phyloP scores from a whole-genome alignment of 148 eudicot genomes.

The Fagopyrum esculentum region DNA sequence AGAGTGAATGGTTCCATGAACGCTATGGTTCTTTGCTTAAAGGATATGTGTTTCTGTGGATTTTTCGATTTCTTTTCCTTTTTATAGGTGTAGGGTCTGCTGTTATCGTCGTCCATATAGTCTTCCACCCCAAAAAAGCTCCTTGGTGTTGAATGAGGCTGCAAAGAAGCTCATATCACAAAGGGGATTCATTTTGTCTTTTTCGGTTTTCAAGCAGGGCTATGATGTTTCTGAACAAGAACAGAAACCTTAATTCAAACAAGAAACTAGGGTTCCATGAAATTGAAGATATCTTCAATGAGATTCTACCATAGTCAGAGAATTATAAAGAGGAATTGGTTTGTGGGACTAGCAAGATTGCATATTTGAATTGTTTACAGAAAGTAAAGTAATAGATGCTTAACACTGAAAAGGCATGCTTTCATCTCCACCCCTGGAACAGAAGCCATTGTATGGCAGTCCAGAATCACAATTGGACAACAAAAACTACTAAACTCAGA shows the following conservation, averaged over 20 bases:
- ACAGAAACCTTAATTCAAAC: too few species aligned
- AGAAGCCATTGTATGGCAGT: not conserved
- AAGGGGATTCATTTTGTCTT: too few species aligned
- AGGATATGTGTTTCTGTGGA: slow-evolving; percentile 77
- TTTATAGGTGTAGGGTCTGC: slow-evolving; percentile 87
- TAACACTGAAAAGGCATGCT: not conserved
- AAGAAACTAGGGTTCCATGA: too few species aligned
- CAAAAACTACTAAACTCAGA: not conserved
- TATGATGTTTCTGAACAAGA: too few species aligned
- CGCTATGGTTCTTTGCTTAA: slow-evolving; percentile 90
- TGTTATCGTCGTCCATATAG: slow-evolving; percentile 85
- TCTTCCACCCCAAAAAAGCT: slow-evolving; percentile 99
- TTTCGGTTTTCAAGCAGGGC: too few species aligned
- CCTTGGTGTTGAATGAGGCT: slow-evolving; percentile 63
- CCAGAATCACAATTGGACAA: not conserved
- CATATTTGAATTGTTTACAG: not conserved
- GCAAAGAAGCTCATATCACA: slow-evolving; percentile 21
- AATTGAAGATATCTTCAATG: too few species aligned
- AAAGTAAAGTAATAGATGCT: not conserved
- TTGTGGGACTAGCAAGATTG: not conserved
- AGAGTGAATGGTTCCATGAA: slow-evolving; percentile 91
- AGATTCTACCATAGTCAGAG: too few species aligned
- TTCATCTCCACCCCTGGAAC: not conserved
- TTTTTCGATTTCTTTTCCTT: slow-evolving; percentile 87
- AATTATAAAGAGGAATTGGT: too few species aligned